Base-by-base conservation (phyloP, 2,329 filamentous ascomycete species). In the Thielaviopsis ethacetica region DNA sequence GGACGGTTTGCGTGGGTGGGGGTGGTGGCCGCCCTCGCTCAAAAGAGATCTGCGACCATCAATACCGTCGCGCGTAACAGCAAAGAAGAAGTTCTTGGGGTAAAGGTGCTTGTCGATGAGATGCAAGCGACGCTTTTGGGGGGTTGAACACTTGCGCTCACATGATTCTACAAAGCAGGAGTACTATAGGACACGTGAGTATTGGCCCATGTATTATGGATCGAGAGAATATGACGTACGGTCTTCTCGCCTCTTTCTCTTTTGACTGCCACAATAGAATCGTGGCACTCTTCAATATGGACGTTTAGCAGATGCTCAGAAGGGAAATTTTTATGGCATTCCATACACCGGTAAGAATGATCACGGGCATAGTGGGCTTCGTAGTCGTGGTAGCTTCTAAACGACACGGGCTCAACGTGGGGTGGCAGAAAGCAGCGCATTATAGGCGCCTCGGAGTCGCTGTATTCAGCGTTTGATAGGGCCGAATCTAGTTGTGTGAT, bases 31-130 rank as follows among this genome's bases (percentile, higher is more conserved):
- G 12, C 72, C 70, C n/a, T 84, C 78, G 54, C 81, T 75, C 13
- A 97, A 75, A 71, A 98, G 82, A 19, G 89, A 95, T 51, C 77
- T 83, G 56, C 88, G 81, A 54, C 85, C 85, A 66, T 96, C 91
- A 62, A 96, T 87, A n/a, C 93, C 93, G 62, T 88, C 83, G 64
- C 90, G 88, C 2, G 94, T 85, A 57, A 97, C 81, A 55, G 83
- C 82, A 66, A 94, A 95, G 70, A 94, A 91, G 71, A 90, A 95
- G 66, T 88, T 86, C 68, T 81, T 83, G 12, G 91, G 91, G 67
- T 93, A 98, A 72, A 85, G 79, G 71, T 98, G 93, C 72, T 95
- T 96, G 74, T 95, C 91, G 64, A 95, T 88, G 64, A 95, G 76
- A 74, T 98, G 91, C 68, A 88, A 81, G 38, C 88, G 80, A 52